Conservation (phyloP, 2,329 filamentous ascomycete genomes). For the Cladosporium sphaerospermum region DNA sequence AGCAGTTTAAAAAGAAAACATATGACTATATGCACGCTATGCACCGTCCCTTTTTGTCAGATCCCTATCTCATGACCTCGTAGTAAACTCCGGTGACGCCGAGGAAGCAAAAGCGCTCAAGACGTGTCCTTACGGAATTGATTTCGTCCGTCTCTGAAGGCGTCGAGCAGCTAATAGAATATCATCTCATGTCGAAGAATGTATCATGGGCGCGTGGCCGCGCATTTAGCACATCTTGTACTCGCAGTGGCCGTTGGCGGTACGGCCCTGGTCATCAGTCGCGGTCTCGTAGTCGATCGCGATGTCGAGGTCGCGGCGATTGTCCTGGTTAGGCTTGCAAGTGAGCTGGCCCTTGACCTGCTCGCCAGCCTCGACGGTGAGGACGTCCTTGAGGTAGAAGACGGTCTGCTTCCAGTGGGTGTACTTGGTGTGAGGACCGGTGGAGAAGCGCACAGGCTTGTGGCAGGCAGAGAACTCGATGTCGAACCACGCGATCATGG, state of each 20-base stretch:
- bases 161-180: conserved; percentile 7
- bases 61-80: conserved; percentile 8
- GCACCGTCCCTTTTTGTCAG: conserved; percentile 4
- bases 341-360: conserved; percentile 65
- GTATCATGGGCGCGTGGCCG: neutral
- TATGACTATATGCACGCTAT: conserved; percentile 16
- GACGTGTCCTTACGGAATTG: neutral
- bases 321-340: conserved; percentile 88
- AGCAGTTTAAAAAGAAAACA: conserved; percentile 2
- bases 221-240: conserved; percentile 61
- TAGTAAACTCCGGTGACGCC: conserved; percentile 7
- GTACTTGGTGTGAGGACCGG: conserved; percentile 96
- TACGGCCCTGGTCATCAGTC: conserved; percentile 65
- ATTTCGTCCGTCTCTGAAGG: conserved; percentile 13
- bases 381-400: conserved; percentile 89
- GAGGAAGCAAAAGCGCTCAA: conserved; percentile 6
- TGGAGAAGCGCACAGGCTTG: conserved; percentile 95
- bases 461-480: conserved; percentile 98
- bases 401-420: conserved; percentile 99
- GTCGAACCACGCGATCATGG: conserved; percentile 97
- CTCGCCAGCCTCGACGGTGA: conserved; percentile 87
- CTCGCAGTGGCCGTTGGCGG: conserved; percentile 61
- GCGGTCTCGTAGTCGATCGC: conserved; percentile 75
- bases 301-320: conserved; percentile 92
- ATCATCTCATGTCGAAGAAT: conserved; percentile 1